Base-by-base conservation (phyloP, 1,284 basidiomycete species). In the Irpex sp. region DNA sequence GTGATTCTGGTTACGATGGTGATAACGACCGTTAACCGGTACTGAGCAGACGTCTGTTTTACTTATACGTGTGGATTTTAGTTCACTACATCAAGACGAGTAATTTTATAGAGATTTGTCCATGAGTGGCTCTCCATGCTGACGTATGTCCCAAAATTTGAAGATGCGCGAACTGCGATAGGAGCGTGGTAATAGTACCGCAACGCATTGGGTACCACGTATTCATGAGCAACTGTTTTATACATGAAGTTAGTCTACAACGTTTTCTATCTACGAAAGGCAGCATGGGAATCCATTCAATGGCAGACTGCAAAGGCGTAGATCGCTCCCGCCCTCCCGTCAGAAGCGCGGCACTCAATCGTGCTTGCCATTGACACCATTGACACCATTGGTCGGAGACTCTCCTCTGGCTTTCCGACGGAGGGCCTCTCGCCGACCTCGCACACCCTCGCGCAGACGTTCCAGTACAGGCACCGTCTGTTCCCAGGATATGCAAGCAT, bases 401-500 rank as follows among this genome's bases (percentile, higher is more conserved):
- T 36, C 54, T 4, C 74, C 74, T 47, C 73, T 70, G 8, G 78
- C 71, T 44, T 70, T 74, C 63, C 74, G 77, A 57, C 76, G 77
- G 3, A 86, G 74, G 40, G 79, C 73, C 51, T 78, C 79, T 69
- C 95, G 82, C 56, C 95, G 86, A 21, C 87, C 89, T 59, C 82
- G 85, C 7, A 97, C 92, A 64, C 90, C 96, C 69, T 88, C 83
- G 19, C 94, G 84, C 31, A 98, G 82, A 62, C 89, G 85, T 59
- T 97, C 88, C 62, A 98, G 81, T 0, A 88, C 82, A 4, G 88
- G 87, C 5, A 94, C 79, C 2, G 95, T 98, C 70, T 87, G 85
- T 72, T 95, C 89, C 92, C 95, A 94, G 38, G 90, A 91, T 62
- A 98, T 84, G 75, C 96, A 98, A 1, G 94, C 94, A 73, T 93